Conservation (phyloP, 148 eudicot species). For the Rhododendron ferrugineum region DNA sequence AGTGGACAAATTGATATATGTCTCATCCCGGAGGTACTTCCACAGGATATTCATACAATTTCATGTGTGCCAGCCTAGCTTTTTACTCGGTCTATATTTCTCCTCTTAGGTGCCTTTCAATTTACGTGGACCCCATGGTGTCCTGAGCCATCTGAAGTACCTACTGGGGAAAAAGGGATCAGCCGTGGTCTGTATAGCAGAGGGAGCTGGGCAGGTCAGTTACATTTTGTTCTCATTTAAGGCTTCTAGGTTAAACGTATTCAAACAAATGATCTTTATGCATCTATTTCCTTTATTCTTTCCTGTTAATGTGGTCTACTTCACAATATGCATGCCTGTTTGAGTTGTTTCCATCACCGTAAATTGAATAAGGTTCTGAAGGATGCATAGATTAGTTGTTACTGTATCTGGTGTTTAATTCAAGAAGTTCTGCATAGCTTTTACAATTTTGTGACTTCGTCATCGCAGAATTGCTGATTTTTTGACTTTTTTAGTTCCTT, state of each 20-base stretch:
- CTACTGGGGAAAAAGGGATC: slow-evolving; percentile 88
- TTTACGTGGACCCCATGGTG: slow-evolving; percentile 89
- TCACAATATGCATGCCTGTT: background rate
- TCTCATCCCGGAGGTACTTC: slow-evolving; percentile 87
- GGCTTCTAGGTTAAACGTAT: background rate
- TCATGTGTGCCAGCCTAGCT: background rate
- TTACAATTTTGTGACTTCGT: background rate
- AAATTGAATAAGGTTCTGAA: background rate
- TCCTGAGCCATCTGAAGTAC: slow-evolving; percentile 74
- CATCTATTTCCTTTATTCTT: background rate
- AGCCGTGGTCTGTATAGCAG: slow-evolving; percentile 94
- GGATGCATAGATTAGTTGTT: background rate
- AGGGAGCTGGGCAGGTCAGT: slow-evolving; percentile 97
- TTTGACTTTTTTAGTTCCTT: background rate
- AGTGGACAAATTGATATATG: slow-evolving; percentile 99
- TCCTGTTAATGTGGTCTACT: background rate
- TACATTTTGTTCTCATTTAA: background rate
- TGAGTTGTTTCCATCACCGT: background rate
- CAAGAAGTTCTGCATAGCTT: background rate
- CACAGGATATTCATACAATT: background rate
- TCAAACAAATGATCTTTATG: background rate
- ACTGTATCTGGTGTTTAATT: background rate
- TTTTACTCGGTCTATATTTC: slow-evolving; percentile 7
- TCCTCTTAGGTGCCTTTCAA: slow-evolving; percentile 66
- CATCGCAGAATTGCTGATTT: background rate